Conservation (phyloP, 2,329 filamentous ascomycete genomes). For the Sarocladium oryzae region DNA sequence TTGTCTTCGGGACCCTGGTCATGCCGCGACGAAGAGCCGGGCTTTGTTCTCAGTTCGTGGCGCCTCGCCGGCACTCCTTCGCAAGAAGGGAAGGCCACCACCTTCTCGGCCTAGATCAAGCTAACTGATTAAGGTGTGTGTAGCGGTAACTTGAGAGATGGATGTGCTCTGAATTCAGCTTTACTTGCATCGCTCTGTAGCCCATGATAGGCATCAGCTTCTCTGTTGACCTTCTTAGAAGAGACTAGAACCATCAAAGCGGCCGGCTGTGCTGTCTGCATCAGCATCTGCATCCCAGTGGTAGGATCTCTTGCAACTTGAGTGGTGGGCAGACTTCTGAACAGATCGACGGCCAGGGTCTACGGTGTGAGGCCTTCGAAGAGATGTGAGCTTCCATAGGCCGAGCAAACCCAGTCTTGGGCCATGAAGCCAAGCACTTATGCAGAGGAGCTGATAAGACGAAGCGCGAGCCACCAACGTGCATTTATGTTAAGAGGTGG, state of each 20-base stretch:
- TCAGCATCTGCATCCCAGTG: no score
- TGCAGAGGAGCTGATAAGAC: not conserved
- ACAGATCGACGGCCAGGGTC: not conserved
- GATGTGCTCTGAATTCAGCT: not conserved
- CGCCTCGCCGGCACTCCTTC: slow-evolving; percentile 4
- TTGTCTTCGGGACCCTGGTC: not conserved
- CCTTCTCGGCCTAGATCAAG: not conserved
- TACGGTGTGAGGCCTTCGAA: not conserved
- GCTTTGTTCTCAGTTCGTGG: slow-evolving; percentile 4
- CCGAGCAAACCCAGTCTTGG: not conserved
- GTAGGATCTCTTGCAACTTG: no score
- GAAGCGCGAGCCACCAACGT: not conserved
- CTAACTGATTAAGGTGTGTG: slow-evolving; percentile 1
- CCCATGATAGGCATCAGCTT: no score
- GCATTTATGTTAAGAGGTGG: not conserved
- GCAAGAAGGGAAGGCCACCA: not conserved
- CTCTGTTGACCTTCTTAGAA: no score
- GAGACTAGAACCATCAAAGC: no score
- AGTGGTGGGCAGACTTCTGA: no score
- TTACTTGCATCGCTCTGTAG: no score
- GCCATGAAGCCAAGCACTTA: no score
- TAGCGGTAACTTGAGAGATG: slow-evolving; percentile 2
- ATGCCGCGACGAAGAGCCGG: slow-evolving; percentile 8
- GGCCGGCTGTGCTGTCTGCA: no score
- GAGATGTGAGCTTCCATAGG: not conserved